Evolutionary conservation across 495 filamentous ascomycete species (phyloP), one percentile per base, ranked within the genome.

Genomic region (Talaromyces borbonicus): DNA sequence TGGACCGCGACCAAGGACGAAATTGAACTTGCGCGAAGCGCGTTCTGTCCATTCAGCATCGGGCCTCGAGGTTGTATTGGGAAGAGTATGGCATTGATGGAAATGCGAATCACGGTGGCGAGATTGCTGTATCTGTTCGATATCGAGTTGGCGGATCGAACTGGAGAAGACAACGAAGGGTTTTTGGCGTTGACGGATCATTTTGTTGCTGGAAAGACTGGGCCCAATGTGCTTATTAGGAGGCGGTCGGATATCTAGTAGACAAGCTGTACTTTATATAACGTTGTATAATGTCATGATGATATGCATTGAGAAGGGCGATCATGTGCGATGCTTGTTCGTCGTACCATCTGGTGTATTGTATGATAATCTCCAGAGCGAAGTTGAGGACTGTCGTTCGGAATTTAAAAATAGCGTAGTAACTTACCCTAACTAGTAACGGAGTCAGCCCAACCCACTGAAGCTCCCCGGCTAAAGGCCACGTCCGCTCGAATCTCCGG

Each of bases 11-110:
- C 52, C 15, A 61, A 60, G 24, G 59, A 67, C 15, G 58, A 59
- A 3, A 58, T 75, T 8, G 69, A 68, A 42, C 47, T 56, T 1
- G 66, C 68, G 4, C 61, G 63, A 0, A 52, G 51, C 3, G 73
- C 73, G 12, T 80, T 76, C 53, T 72, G 63, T 24, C 75, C 78
- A 1, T 82, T 81, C 45, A 72, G 67, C 25, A 68, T 77, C 31
- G 78, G 78, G 1, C 70, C 71, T 0, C 59, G 76, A 8, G 72
- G 72, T 0, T 82, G 77, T 38, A 72, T 79, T 37, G 78, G 76
- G 1, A 77, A 78, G 62, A 61, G 60, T 5, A 68, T 82, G 55
- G 78, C 78, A 5, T 65, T 72, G 26, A 65, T 73, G 61, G 77
- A 81, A 51, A 61, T 79, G 46, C 61, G 65, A 6, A 45, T 79